phyloP scores from a whole-genome alignment of 352 stramenopile genomes.

The Phytophthora podocarpi region DNA sequence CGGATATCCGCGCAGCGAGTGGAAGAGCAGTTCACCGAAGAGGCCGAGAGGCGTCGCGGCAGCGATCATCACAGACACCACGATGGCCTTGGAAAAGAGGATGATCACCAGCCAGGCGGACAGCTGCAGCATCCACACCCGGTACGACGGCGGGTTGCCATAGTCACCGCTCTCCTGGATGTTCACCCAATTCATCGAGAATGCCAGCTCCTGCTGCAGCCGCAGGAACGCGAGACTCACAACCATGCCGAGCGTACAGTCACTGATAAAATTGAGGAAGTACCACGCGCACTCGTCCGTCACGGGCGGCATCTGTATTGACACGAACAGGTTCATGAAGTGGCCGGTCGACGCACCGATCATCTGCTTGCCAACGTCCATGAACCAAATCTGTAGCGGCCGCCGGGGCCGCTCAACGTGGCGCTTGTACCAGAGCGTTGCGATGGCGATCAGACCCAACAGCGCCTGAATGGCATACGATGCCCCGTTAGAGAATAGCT shows the following conservation, averaged over 20 bases:
- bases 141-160: slow-evolving; percentile 70
- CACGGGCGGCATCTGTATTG: slow-evolving; percentile 73
- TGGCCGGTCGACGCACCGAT: slow-evolving; percentile 72
- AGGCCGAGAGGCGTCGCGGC: slow-evolving; percentile 49
- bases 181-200: slow-evolving; percentile 70
- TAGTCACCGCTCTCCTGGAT: slow-evolving; percentile 85
- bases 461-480: slow-evolving; percentile 77
- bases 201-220: slow-evolving; percentile 75
- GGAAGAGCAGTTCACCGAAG: slow-evolving; percentile 70
- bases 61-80: slow-evolving; percentile 73
- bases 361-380: slow-evolving; percentile 87
- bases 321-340: slow-evolving; percentile 75
- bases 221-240: slow-evolving; percentile 78
- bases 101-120: slow-evolving; percentile 75
- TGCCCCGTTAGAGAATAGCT: slow-evolving; percentile 69
- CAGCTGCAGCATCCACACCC: slow-evolving; percentile 66
- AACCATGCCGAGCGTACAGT: slow-evolving; percentile 83
- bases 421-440: slow-evolving; percentile 85
- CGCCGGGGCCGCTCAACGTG: slow-evolving; percentile 74
- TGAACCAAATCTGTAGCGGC: slow-evolving; percentile 74
- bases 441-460: slow-evolving; percentile 66
- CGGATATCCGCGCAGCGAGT: slow-evolving; percentile 60
- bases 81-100: slow-evolving; percentile 80
- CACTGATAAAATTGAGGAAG: slow-evolving; percentile 84
- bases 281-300: slow-evolving; percentile 89